phyloP scores from a whole-genome alignment of 2,329 filamentous ascomycete species.

The Colletotrichum chlorophyti region DNA sequence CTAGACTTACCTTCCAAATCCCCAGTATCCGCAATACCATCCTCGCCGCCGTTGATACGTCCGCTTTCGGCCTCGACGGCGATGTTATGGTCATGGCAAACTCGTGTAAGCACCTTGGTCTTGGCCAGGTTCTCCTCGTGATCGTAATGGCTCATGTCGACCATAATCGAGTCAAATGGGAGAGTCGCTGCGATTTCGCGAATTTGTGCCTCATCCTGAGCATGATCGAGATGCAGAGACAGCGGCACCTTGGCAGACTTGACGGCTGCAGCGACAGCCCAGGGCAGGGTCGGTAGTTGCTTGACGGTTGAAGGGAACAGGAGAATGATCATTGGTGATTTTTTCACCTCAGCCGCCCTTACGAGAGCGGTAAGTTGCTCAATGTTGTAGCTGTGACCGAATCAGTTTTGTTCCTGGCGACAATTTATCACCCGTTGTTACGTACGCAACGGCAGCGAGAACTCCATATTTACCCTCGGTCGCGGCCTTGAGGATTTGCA shows the following conservation, averaged over 20 bases:
- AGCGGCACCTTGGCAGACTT: conserved; percentile 11
- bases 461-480: conserved; percentile 62
- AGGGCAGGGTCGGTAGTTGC: conserved; percentile 49
- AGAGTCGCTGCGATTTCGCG: conserved; percentile 57
- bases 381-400: conserved; percentile 72
- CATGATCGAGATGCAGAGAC: conserved; percentile 70
- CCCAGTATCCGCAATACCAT: conserved; percentile 70
- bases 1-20: conserved; percentile 47
- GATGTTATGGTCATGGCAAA: conserved; percentile 68
- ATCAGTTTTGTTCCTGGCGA: conserved; percentile 41
- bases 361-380: conserved; percentile 74
- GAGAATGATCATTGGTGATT: conserved; percentile 71
- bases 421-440: neutral
- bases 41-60: conserved; percentile 69
- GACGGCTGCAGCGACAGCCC: conserved; percentile 53
- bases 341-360: conserved; percentile 70
- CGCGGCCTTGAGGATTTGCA: conserved; percentile 56
- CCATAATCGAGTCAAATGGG: conserved; percentile 76
- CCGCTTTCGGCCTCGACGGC: conserved; percentile 73
- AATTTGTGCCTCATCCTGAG: conserved; percentile 66
- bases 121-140: conserved; percentile 72
- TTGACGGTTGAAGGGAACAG: conserved; percentile 54
- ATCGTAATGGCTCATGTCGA: conserved; percentile 78
- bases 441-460: conserved; percentile 54
- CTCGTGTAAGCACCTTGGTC: conserved; percentile 66